Evolutionary conservation across 2,329 filamentous ascomycete species (phyloP).

Genomic region (Claviceps spartinae): DNA sequence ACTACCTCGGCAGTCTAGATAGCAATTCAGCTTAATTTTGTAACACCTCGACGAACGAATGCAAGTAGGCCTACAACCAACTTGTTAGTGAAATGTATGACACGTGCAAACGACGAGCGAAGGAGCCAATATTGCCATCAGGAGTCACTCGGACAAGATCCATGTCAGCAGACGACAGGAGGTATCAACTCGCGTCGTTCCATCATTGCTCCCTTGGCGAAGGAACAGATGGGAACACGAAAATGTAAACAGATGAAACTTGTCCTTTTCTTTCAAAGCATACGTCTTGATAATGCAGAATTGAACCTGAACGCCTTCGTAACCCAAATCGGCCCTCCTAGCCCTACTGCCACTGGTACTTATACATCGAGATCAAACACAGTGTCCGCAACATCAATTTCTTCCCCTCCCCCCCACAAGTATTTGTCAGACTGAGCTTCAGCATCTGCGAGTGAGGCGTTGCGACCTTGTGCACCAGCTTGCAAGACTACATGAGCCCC

Average conservation of each 20-base stretch:
- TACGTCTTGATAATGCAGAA: constrained; percentile 10
- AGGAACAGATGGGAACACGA: neutral
- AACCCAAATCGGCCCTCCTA: constrained; percentile 16
- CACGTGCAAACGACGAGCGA: neutral
- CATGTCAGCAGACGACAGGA: too few species aligned
- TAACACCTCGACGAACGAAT: neutral
- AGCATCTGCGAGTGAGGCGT: neutral
- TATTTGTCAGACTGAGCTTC: neutral
- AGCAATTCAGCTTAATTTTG: constrained; percentile 1
- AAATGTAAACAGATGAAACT: neutral
- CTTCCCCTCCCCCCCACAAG: neutral
- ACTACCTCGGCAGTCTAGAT: neutral
- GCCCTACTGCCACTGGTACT: constrained; percentile 16
- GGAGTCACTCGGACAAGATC: too few species aligned
- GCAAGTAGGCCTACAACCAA: neutral
- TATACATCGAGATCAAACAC: constrained; percentile 20
- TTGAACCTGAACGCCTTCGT: constrained; percentile 26
- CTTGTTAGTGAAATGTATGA: neutral
- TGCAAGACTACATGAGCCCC: too few species aligned
- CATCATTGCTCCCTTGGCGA: neutral
- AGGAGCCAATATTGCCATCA: too few species aligned
- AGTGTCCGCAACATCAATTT: neutral
- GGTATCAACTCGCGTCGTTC: neutral
- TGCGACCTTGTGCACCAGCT: too few species aligned
- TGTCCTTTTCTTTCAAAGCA: neutral